These are phyloP conservation scores for Thraustotheca clavata DNA, from an alignment of 352 stramenopile species.

Conservation along the genomic window DNA sequence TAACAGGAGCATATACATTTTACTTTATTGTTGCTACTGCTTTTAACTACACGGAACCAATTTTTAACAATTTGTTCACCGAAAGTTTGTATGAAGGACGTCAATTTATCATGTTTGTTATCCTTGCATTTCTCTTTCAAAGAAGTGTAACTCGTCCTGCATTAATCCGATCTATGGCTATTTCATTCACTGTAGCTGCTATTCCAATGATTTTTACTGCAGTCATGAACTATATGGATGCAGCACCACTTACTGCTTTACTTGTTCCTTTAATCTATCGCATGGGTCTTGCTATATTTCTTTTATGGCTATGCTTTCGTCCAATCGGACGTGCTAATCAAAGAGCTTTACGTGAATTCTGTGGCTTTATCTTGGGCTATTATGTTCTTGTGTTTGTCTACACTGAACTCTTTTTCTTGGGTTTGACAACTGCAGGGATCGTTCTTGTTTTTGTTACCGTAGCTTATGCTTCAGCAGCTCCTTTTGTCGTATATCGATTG, in stretches of 20 bases:
- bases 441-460: slow-evolving; percentile 15
- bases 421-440: neutral
- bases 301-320: slow-evolving; percentile 19
- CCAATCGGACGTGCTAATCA: slow-evolving; percentile 16
- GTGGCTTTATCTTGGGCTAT: slow-evolving; percentile 19
- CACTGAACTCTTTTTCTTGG: slow-evolving; percentile 20
- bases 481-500: slow-evolving; percentile 23
- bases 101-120: slow-evolving; percentile 23
- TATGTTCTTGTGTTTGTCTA: slow-evolving; percentile 21
- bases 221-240: slow-evolving; percentile 8
- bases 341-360: slow-evolving; percentile 18
- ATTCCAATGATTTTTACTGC: neutral
- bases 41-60: slow-evolving; percentile 18
- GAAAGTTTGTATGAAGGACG: slow-evolving; percentile 22
- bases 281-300: slow-evolving; percentile 1
- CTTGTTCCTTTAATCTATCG: slow-evolving; percentile 11
- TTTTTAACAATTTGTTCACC: slow-evolving; percentile 20
- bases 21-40: slow-evolving; percentile 16
- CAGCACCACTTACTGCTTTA: neutral
- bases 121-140: slow-evolving; percentile 22
- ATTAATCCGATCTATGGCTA: slow-evolving; percentile 10
- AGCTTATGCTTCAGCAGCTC: slow-evolving; percentile 17
- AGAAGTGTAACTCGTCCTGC: slow-evolving; percentile 21
- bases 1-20: slow-evolving; percentile 31
- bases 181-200: slow-evolving; percentile 13